These are phyloP conservation scores for Pinus taeda DNA, from an alignment of 75 land plant genomes.

Conservation along the genomic window DNA sequence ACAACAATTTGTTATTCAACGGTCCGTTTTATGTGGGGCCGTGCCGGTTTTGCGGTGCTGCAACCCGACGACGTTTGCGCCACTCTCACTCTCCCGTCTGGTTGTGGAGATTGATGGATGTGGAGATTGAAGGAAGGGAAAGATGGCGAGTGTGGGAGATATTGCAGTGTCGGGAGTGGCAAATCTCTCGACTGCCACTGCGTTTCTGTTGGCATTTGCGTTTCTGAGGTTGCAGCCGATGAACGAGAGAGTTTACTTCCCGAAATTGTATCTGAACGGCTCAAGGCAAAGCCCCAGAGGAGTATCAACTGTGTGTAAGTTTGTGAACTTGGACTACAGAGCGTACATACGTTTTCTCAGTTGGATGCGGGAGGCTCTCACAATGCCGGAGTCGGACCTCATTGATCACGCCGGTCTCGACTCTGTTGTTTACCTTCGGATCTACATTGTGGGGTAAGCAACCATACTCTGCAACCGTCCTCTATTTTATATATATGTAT, in stretches of 20 bases:
- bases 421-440: slow-evolving; percentile 45
- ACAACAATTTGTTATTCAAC: too few species aligned
- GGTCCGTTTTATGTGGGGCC: too few species aligned
- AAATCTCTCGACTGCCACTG: slow-evolving; percentile 31
- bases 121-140: too few species aligned
- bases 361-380: slow-evolving; percentile 45
- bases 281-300: slow-evolving; percentile 27
- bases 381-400: slow-evolving; percentile 53
- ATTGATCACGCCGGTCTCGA: slow-evolving; percentile 61
- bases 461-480: too few species aligned
- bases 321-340: slow-evolving; percentile 58
- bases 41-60: too few species aligned
- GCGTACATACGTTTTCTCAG: slow-evolving; percentile 39
- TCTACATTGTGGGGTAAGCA: slow-evolving; percentile 45
- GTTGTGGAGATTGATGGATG: too few species aligned
- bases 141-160: slow-evolving; percentile 38
- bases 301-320: slow-evolving; percentile 25
- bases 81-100: too few species aligned
- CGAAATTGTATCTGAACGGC: slow-evolving; percentile 77
- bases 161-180: slow-evolving; percentile 56
- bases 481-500: too few species aligned
- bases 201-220: slow-evolving; percentile 41
- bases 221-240: slow-evolving; percentile 63
- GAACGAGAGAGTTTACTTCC: slow-evolving; percentile 76
- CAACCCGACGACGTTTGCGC: too few species aligned